phyloP scores from a whole-genome alignment of 2,329 filamentous ascomycete genomes.

The Gaeumannomyces tritici region DNA sequence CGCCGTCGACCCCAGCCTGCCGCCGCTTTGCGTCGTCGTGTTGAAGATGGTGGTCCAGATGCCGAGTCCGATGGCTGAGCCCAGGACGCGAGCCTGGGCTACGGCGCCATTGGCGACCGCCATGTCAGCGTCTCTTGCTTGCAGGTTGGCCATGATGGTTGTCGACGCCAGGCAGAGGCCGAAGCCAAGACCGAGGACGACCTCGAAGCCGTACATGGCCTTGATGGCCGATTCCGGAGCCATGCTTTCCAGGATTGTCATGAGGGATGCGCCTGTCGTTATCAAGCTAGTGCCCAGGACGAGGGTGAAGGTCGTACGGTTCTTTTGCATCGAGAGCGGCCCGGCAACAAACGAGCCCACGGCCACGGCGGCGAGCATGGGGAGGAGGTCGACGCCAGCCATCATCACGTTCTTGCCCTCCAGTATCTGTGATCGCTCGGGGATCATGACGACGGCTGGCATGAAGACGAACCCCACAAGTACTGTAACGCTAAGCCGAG shows the following conservation, averaged over 20 bases:
- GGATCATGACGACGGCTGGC: slow-evolving; percentile 46
- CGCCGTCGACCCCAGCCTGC: slow-evolving; percentile 15
- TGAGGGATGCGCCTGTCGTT: slow-evolving; percentile 39
- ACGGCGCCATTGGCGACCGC: slow-evolving; percentile 51
- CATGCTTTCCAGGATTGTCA: slow-evolving; percentile 29
- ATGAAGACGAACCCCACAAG: slow-evolving; percentile 50
- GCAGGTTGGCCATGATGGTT: slow-evolving; percentile 47
- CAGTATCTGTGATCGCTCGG: slow-evolving; percentile 51
- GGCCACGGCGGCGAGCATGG: slow-evolving; percentile 46
- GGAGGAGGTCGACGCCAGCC: slow-evolving; percentile 48
- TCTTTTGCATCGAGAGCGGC: slow-evolving; percentile 40
- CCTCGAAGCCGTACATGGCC: slow-evolving; percentile 43
- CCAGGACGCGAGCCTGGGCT: slow-evolving; percentile 49
- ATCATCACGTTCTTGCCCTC: slow-evolving; percentile 41
- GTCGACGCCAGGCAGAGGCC: slow-evolving; percentile 47
- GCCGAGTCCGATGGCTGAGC: slow-evolving; percentile 49
- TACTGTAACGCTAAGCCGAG: slow-evolving; percentile 37
- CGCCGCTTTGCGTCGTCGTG: neutral
- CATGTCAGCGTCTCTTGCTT: slow-evolving; percentile 35
- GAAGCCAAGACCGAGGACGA: slow-evolving; percentile 48
- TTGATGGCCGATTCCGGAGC: slow-evolving; percentile 15
- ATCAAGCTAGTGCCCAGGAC: slow-evolving; percentile 40
- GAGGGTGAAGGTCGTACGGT: slow-evolving; percentile 43
- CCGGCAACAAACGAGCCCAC: slow-evolving; percentile 47
- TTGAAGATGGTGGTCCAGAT: slow-evolving; percentile 51